Conservation (phyloP, 2,329 filamentous ascomycete species). For the Verticillium dahliae region DNA sequence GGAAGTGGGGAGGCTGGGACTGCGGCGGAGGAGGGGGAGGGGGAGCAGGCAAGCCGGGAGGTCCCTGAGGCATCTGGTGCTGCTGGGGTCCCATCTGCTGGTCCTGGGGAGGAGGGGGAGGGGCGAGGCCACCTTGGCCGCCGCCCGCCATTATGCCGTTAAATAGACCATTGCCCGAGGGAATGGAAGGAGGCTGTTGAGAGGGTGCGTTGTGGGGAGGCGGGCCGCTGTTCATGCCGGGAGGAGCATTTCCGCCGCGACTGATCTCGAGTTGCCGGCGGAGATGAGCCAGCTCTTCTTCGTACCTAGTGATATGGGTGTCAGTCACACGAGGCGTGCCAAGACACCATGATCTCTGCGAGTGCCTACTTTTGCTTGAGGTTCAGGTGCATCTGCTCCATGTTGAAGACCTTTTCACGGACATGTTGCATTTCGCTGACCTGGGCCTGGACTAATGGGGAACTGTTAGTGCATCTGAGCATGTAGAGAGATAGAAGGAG, state of each 20-base stretch:
- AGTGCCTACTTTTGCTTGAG: constrained; percentile 81
- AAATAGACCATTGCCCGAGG: constrained; percentile 87
- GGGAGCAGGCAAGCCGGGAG: constrained; percentile 55
- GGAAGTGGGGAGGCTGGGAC: constrained; percentile 65
- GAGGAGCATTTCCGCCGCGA: constrained; percentile 51
- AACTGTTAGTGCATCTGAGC: not conserved
- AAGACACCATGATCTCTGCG: not conserved
- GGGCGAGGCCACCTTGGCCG: constrained; percentile 76
- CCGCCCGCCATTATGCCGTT: constrained; percentile 91
- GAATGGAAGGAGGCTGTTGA: constrained; percentile 82
- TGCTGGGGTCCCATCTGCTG: constrained; percentile 48
- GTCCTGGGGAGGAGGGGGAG: constrained; percentile 54
- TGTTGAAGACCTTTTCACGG: constrained; percentile 82
- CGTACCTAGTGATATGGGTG: constrained; percentile 60
- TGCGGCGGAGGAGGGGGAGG: constrained; percentile 52
- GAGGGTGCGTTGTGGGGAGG: constrained; percentile 72
- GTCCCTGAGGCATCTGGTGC: constrained; percentile 64
- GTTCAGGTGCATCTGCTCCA: constrained; percentile 83
- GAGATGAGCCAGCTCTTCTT: constrained; percentile 80
- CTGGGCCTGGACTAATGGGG: constrained; percentile 69
- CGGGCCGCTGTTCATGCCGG: constrained; percentile 54
- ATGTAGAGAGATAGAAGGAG: not conserved
- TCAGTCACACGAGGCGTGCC: constrained; percentile 1
- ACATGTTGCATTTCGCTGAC: constrained; percentile 95
- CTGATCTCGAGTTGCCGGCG: constrained; percentile 80